Evolutionary conservation across 1,284 basidiomycete species (phyloP).

Genomic region (Hymenochaete sp.): DNA sequence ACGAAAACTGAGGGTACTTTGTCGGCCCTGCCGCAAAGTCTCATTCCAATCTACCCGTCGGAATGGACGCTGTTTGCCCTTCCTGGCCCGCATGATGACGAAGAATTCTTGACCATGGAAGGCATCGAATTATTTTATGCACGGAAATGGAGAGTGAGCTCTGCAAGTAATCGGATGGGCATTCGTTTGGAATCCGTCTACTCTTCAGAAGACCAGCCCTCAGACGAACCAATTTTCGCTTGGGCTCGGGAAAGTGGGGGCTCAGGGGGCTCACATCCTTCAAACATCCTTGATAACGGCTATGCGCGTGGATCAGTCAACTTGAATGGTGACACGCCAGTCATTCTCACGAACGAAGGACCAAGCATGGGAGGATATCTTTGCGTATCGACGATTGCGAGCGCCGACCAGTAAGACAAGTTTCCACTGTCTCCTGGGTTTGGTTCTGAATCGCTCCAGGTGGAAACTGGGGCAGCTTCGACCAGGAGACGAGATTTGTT

Average conservation of each 20-base stretch:
- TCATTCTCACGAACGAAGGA: conserved; percentile 54
- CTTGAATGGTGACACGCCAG: conserved; percentile 66
- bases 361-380: conserved; percentile 61
- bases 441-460: conserved; percentile 24
- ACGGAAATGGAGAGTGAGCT: conserved; percentile 43
- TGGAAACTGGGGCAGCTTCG: conserved; percentile 59
- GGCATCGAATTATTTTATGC: conserved; percentile 43
- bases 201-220: conserved; percentile 24
- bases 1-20: conserved; percentile 26
- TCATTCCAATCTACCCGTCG: conserved; percentile 38
- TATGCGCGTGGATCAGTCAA: conserved; percentile 56
- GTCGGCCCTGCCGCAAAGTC: conserved; percentile 19
- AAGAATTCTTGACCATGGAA: conserved; percentile 41
- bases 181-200: conserved; percentile 31
- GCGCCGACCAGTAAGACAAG: conserved; percentile 40
- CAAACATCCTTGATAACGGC: conserved; percentile 63
- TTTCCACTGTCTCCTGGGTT: neutral
- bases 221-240: conserved; percentile 37
- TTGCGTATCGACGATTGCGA: conserved; percentile 45
- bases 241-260: conserved; percentile 59
- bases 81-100: conserved; percentile 56
- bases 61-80: conserved; percentile 50
- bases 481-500: conserved; percentile 43
- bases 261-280: conserved; percentile 65
- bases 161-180: conserved; percentile 55